These are phyloP conservation scores for Bipolaris sorokiniana DNA, from an alignment of 2,329 filamentous ascomycete genomes.

Conservation along the genomic window DNA sequence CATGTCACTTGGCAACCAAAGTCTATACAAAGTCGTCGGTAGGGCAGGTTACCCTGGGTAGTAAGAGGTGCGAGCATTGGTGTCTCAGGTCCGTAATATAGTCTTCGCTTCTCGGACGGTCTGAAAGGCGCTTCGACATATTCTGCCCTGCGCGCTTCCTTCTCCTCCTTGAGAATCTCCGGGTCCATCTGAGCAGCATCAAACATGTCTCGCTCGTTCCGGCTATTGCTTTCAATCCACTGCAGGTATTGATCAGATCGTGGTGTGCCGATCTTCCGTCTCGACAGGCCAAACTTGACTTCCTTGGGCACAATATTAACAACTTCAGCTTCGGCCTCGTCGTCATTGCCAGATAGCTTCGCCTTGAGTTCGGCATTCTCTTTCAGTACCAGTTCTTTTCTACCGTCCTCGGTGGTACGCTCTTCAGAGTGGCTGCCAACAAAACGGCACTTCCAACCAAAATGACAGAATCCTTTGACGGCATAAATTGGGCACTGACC, in stretches of 20 bases:
- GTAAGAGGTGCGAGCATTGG: constrained; percentile 93
- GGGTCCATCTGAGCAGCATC: constrained; percentile 45
- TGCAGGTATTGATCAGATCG: constrained; percentile 76
- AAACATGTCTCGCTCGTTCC: constrained; percentile 42
- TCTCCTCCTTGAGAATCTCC: constrained; percentile 38
- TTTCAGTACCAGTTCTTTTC: constrained; percentile 78
- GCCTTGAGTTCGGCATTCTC: constrained; percentile 60
- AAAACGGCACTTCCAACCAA: constrained; percentile 95
- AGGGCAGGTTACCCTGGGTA: constrained; percentile 95
- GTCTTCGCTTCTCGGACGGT: constrained; percentile 87
- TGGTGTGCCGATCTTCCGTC: constrained; percentile 72
- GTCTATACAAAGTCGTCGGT: constrained; percentile 85
- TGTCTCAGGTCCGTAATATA: constrained; percentile 95
- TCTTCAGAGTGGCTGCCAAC: constrained; percentile 86
- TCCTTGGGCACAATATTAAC: constrained; percentile 75
- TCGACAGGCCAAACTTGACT: constrained; percentile 76
- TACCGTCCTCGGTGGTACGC: constrained; percentile 75
- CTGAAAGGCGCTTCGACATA: constrained; percentile 87
- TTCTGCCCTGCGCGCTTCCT: constrained; percentile 74
- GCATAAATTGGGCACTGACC: constrained; percentile 85
- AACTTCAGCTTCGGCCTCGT: constrained; percentile 62
- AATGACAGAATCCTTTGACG: constrained; percentile 74
- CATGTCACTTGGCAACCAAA: constrained; percentile 93
- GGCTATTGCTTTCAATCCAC: constrained; percentile 74
- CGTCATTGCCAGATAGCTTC: constrained; percentile 51